phyloP scores from a whole-genome alignment of 129 eudicot species.

The Tagetes erecta region DNA sequence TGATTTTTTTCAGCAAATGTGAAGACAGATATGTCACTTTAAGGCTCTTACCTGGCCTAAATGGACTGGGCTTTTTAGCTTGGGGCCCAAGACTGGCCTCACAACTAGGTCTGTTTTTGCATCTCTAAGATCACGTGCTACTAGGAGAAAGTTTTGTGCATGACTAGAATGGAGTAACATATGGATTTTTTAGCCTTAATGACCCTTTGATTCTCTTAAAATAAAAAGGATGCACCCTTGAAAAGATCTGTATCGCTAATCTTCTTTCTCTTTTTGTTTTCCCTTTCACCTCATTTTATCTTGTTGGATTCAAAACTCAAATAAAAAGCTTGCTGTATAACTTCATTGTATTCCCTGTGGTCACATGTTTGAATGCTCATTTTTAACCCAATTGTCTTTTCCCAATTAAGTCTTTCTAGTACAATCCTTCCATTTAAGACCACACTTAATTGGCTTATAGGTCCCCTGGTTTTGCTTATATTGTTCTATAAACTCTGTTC shows the following conservation, averaged over 20 bases:
- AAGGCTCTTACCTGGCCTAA: not conserved
- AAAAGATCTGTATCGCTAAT: not conserved
- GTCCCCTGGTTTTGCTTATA: constrained; percentile 10
- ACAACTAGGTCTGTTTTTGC: not conserved
- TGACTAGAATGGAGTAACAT: not conserved
- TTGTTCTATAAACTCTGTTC: constrained; percentile 5
- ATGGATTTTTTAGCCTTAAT: not conserved
- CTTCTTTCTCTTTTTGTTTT: not conserved
- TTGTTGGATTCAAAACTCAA: not conserved
- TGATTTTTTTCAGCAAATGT: not conserved
- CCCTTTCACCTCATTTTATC: not conserved
- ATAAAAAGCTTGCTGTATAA: not conserved
- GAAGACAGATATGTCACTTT: not conserved
- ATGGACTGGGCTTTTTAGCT: not conserved
- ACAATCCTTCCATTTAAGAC: not conserved
- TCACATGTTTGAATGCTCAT: not conserved
- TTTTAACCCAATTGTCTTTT: not conserved
- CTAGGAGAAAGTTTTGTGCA: not conserved
- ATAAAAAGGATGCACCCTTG: not conserved
- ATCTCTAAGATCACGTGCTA: not conserved
- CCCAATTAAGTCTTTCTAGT: not conserved
- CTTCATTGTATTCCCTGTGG: not conserved
- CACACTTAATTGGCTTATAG: constrained; percentile 19
- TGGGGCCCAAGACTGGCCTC: not conserved
- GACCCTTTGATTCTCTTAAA: not conserved